Percentiles rank a stretch among this genome's conserved stretches.
These are phyloP conservation scores for Gaeumannomyces sp. DNA, from an alignment of 2,329 filamentous ascomycete species.

Conservation along the genomic window DNA sequence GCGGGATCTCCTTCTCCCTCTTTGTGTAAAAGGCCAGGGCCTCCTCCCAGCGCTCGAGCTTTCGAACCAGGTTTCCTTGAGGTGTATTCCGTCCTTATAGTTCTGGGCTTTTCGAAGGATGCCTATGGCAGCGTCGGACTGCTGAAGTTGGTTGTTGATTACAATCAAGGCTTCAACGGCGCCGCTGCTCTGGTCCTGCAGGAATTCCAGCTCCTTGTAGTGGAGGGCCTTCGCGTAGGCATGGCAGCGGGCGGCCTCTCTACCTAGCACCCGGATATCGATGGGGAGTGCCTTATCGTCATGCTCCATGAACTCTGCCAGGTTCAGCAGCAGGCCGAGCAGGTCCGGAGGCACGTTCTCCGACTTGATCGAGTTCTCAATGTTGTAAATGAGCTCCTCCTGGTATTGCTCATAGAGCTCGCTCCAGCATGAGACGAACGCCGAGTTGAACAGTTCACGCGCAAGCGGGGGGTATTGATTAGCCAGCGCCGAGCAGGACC, in stretches of 20 bases:
- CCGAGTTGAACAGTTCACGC: conserved; percentile 93
- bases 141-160: conserved; percentile 98
- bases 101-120: conserved; percentile 93
- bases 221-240: conserved; percentile 97
- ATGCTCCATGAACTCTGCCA: conserved; percentile 99
- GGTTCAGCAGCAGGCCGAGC: conserved; percentile 84
- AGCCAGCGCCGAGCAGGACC: conserved; percentile 86
- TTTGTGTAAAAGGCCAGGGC: conserved; percentile 87
- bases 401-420: conserved; percentile 96
- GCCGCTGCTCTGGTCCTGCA: conserved; percentile 92
- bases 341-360: conserved; percentile 95
- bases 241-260: conserved; percentile 93
- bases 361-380: conserved; percentile 91
- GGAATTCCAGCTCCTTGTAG: conserved; percentile 97
- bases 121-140: conserved; percentile 96
- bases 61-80: conserved; percentile 99
- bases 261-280: conserved; percentile 88
- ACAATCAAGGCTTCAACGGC: conserved; percentile 96
- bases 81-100: conserved; percentile 86
- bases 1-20: conserved; percentile 64
- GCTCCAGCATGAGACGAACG: conserved; percentile 98
- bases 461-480: conserved; percentile 88
- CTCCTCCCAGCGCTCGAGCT: conserved; percentile 96
- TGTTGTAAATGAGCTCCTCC: conserved; percentile 90
- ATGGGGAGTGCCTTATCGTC: conserved; percentile 98